Evolutionary conservation across 345 rosid genomes (phyloP).

Genomic region (Conringia planisiliqua): DNA sequence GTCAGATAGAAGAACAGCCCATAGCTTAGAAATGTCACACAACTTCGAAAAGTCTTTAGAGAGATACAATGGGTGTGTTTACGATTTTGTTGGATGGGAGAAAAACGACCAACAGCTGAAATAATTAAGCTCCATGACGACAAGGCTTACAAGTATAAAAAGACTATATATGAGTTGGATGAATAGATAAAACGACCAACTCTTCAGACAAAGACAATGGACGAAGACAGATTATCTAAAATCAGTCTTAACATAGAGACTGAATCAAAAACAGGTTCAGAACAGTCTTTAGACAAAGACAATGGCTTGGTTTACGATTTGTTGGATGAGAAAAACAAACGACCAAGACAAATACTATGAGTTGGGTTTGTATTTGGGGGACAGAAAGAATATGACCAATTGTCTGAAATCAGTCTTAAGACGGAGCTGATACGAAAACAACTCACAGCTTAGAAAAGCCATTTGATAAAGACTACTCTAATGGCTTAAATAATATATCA

Average conservation of each 20-base stretch:
- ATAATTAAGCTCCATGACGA: not conserved
- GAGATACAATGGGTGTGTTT: not conserved
- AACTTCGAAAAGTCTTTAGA: not conserved
- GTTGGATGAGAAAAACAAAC: no score
- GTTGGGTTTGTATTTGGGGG: no score
- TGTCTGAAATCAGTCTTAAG: no score
- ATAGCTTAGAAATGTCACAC: not conserved
- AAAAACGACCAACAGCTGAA: not conserved
- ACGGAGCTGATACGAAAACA: not conserved
- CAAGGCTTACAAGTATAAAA: not conserved
- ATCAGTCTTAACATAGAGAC: no score
- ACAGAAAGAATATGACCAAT: no score
- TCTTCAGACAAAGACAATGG: not conserved
- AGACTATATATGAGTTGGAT: not conserved
- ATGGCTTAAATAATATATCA: no score
- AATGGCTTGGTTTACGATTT: no score
- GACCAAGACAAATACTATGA: no score
- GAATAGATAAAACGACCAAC: not conserved
- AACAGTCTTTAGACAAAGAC: no score
- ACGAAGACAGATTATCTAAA: not conserved
- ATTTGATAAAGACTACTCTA: no score
- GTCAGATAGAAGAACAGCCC: not conserved
- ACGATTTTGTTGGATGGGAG: not conserved
- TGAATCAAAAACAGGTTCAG: no score
- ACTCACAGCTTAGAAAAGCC: not conserved